Percentiles rank a stretch among this genome's conserved stretches.
Conservation (phyloP, 148 eudicot species). For the Cornus controversa region DNA sequence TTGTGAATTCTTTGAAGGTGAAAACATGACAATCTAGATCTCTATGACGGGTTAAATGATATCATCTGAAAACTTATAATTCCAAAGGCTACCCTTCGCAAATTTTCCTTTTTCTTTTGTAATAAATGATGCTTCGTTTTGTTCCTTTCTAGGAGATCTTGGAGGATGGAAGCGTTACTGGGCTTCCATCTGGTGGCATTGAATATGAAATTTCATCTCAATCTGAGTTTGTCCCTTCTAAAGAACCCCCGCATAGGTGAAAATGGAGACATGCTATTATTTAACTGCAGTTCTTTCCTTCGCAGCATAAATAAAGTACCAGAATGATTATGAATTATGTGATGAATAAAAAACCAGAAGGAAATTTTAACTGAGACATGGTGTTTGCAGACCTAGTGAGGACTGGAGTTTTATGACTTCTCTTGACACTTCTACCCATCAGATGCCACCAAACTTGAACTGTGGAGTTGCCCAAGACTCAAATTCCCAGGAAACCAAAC, state of each 20-base stretch:
- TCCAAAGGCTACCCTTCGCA: conserved; percentile 4
- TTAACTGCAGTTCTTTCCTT: not conserved
- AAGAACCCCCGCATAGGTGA: conserved; percentile 35
- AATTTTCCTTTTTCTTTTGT: not conserved
- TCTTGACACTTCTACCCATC: conserved; percentile 19
- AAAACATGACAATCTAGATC: not conserved
- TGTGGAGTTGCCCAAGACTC: conserved; percentile 30
- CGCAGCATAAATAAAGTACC: not conserved
- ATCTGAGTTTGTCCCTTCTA: conserved; percentile 45
- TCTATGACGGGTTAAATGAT: not conserved
- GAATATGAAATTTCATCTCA: conserved; percentile 49
- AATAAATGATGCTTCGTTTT: not conserved
- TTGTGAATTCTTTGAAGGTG: conserved; percentile 60
- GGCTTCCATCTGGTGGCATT: conserved; percentile 17
- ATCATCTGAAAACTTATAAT: not conserved
- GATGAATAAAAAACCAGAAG: not conserved
- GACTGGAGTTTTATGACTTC: conserved; percentile 32
- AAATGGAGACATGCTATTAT: not conserved
- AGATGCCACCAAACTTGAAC: conserved; percentile 18
- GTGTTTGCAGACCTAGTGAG: conserved; percentile 41
- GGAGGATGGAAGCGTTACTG: conserved; percentile 24
- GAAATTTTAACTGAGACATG: not conserved
- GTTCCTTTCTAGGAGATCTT: conserved; percentile 41
- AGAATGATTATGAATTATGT: not conserved
- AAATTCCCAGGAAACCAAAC: conserved; percentile 17